These are phyloP conservation scores for Pseudocercospora musae DNA, from an alignment of 2,329 filamentous ascomycete genomes.

Conservation along the genomic window DNA sequence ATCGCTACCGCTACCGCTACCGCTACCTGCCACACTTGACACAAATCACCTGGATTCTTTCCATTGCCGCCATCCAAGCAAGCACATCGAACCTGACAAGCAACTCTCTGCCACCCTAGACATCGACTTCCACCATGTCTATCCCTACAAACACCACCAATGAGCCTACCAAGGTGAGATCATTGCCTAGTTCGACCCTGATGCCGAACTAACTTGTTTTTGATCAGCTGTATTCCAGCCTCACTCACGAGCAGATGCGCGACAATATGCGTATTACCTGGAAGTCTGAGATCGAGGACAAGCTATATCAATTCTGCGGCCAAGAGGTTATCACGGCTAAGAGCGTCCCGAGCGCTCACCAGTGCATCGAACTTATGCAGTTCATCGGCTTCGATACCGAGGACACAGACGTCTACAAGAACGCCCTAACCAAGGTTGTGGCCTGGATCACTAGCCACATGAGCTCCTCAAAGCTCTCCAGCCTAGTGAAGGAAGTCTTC, in stretches of 20 bases:
- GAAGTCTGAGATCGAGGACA: neutral
- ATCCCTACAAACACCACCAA: neutral
- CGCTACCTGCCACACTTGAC: no score
- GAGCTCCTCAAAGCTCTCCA: neutral
- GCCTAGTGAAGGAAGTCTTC: neutral
- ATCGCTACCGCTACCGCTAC: no score
- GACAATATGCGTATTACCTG: neutral
- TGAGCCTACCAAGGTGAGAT: neutral
- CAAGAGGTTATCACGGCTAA: neutral
- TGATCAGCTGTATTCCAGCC: neutral
- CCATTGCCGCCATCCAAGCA: neutral
- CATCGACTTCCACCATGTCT: neutral
- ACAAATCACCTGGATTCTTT: no score
- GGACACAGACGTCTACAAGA: neutral
- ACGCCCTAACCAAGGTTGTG: neutral
- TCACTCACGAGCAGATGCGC: neutral
- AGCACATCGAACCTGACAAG: neutral
- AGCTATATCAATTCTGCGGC: neutral
- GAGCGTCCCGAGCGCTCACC: neutral
- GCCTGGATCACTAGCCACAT: neutral
- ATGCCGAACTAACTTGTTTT: neutral
- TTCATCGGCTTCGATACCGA: neutral
- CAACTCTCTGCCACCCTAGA: no score
- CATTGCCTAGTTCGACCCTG: neutral
- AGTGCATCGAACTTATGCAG: neutral